A percentile compares a stretch with the other conserved stretches of the same genome.
phyloP scores from a whole-genome alignment of 257 asterid species.

The Coffea canephora region DNA sequence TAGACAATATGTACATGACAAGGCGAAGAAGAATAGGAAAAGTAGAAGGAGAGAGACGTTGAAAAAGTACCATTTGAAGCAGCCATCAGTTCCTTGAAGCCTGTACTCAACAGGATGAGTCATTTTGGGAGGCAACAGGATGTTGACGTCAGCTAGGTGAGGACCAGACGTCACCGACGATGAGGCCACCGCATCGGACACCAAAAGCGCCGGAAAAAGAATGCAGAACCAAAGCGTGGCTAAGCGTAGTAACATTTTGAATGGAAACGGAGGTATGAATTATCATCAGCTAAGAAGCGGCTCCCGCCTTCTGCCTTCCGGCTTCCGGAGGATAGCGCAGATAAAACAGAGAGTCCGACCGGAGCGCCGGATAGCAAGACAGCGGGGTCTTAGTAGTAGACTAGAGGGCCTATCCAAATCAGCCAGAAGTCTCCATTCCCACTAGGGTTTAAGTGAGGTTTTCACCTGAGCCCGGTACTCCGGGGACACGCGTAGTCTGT shows the following conservation, averaged over 20 bases:
- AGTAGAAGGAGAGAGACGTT: not conserved
- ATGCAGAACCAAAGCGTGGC: not conserved
- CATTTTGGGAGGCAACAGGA: slow-evolving; percentile 88
- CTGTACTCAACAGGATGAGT: slow-evolving; percentile 86
- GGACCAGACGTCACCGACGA: slow-evolving; percentile 54
- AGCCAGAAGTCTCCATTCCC: not conserved
- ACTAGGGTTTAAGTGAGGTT: slow-evolving; percentile 19
- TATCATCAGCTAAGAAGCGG: slow-evolving; percentile 3
- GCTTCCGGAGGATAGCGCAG: no score
- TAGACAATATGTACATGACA: not conserved
- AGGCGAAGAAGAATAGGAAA: not conserved
- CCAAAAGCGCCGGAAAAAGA: not conserved
- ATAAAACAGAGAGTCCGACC: no score
- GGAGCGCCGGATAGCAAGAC: not conserved
- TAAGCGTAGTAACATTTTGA: slow-evolving; percentile 8
- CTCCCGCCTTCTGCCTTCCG: no score
- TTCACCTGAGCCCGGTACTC: slow-evolving; percentile 1
- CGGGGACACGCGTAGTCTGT: not conserved
- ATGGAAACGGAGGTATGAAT: not conserved
- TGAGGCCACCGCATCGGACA: slow-evolving; percentile 7
- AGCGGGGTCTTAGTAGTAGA: not conserved
- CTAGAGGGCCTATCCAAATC: not conserved
- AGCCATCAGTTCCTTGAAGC: slow-evolving; percentile 94
- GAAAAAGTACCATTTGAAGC: slow-evolving; percentile 70
- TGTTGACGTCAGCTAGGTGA: slow-evolving; percentile 86